A percentile compares a stretch with the other conserved stretches of the same genome.
phyloP scores from a whole-genome alignment of 306 rosid species.

The Gastrolobium villosum region DNA sequence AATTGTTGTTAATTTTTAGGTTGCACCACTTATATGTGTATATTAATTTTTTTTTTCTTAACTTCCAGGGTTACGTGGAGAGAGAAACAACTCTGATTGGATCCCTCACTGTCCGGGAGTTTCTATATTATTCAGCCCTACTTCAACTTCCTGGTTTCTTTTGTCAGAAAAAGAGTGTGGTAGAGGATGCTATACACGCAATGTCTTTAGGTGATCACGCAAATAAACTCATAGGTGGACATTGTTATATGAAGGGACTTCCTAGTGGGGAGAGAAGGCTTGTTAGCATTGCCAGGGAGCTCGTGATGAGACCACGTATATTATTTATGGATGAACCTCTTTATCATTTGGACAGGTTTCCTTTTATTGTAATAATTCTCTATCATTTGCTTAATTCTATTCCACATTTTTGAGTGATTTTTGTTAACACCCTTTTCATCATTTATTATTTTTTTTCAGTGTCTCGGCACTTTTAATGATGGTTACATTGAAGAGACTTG shows the following conservation, averaged over 20 bases:
- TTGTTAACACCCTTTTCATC: constrained; percentile 21
- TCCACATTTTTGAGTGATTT: constrained; percentile 1
- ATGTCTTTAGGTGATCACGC: constrained; percentile 94
- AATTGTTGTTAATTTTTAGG: constrained; percentile 5
- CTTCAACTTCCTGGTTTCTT: constrained; percentile 98
- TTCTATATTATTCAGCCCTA: constrained; percentile 89
- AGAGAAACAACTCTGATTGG: constrained; percentile 91
- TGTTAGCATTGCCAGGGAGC: constrained; percentile 95
- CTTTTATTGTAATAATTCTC: constrained; percentile 16
- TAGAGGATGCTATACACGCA: constrained; percentile 96
- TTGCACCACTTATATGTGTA: neutral
- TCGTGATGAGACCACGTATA: constrained; percentile 94
- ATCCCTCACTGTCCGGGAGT: constrained; percentile 96
- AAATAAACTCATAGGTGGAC: constrained; percentile 95
- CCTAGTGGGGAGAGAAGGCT: constrained; percentile 95
- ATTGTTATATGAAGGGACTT: constrained; percentile 97
- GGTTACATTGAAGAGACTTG: constrained; percentile 98
- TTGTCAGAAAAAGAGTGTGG: constrained; percentile 89
- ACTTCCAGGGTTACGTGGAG: constrained; percentile 91
- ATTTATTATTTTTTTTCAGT: constrained; percentile 60
- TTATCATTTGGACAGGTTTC: constrained; percentile 90
- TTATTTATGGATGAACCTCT: constrained; percentile 97
- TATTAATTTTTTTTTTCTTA: too few species aligned
- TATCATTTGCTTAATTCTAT: constrained; percentile 38
- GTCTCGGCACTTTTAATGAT: constrained; percentile 98